phyloP scores from a whole-genome alignment of 1,139 yeast genomes.

The Arxiozyma bovina region DNA sequence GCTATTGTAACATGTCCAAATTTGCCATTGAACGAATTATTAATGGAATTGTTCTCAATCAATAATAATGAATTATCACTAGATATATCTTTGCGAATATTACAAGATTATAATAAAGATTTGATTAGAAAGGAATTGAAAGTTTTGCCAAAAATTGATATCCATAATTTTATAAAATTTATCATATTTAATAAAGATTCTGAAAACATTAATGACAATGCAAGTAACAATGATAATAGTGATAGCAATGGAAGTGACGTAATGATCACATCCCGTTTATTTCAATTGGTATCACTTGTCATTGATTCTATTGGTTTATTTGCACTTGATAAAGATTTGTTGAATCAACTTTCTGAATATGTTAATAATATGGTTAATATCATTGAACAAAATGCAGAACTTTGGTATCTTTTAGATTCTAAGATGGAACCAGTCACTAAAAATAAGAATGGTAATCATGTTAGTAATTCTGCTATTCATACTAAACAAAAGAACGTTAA shows the following conservation, averaged over 20 bases:
- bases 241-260: constrained; percentile 8
- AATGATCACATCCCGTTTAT: constrained; percentile 22
- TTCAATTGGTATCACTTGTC: constrained; percentile 27
- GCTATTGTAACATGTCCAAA: constrained; percentile 74
- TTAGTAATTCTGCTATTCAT: neutral
- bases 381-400: constrained; percentile 27
- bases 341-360: constrained; percentile 21
- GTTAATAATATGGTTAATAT: constrained; percentile 24
- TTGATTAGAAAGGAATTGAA: constrained; percentile 27
- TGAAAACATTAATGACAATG: neutral
- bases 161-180: constrained; percentile 29
- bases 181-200: constrained; percentile 18
- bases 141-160: constrained; percentile 25
- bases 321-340: constrained; percentile 22
- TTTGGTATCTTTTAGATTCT: constrained; percentile 26
- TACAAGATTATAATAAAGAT: constrained; percentile 44
- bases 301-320: constrained; percentile 31
- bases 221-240: constrained; percentile 8
- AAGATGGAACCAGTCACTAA: constrained; percentile 7
- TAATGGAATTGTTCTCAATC: constrained; percentile 46
- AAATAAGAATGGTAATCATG: constrained; percentile 1
- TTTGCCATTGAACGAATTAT: constrained; percentile 53
- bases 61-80: constrained; percentile 56
- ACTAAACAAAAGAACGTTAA: constrained; percentile 7
- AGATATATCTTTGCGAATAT: constrained; percentile 58